These are phyloP conservation scores for Colletotrichum sp. DNA, from an alignment of 2,329 filamentous ascomycete species.

Conservation along the genomic window DNA sequence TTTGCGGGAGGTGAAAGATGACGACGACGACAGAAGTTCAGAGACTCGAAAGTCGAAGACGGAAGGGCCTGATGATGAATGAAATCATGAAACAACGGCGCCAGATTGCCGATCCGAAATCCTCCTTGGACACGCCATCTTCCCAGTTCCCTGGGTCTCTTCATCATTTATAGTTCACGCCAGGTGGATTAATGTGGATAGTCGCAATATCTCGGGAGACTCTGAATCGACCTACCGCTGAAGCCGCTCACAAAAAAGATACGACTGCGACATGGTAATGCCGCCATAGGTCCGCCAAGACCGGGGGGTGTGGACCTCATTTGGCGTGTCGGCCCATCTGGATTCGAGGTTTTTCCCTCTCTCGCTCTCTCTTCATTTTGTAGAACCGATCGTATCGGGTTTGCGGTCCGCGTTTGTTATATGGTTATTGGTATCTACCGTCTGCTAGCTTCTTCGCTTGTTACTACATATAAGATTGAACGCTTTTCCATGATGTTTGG, in stretches of 20 bases:
- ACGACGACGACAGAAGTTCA: background rate
- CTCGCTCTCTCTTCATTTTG: background rate
- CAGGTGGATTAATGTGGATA: background rate
- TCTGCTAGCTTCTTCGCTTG: background rate
- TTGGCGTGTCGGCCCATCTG: background rate
- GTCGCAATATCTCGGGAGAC: background rate
- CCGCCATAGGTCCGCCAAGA: background rate
- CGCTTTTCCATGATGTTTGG: background rate
- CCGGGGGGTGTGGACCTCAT: background rate
- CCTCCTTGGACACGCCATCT: background rate
- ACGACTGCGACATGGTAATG: background rate
- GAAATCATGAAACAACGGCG: background rate
- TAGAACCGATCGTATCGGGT: background rate
- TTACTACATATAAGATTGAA: background rate
- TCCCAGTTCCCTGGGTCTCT: background rate
- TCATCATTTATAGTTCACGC: background rate
- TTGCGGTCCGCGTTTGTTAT: background rate
- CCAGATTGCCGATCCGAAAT: background rate
- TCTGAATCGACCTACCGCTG: background rate
- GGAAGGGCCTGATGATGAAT: background rate
- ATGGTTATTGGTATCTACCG: background rate
- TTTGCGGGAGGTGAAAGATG: background rate
- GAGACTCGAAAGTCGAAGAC: background rate
- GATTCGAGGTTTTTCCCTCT: background rate
- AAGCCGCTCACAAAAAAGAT: background rate